Evolutionary conservation across 2,329 filamentous ascomycete species (phyloP).

Genomic region (Cadophora sp.): DNA sequence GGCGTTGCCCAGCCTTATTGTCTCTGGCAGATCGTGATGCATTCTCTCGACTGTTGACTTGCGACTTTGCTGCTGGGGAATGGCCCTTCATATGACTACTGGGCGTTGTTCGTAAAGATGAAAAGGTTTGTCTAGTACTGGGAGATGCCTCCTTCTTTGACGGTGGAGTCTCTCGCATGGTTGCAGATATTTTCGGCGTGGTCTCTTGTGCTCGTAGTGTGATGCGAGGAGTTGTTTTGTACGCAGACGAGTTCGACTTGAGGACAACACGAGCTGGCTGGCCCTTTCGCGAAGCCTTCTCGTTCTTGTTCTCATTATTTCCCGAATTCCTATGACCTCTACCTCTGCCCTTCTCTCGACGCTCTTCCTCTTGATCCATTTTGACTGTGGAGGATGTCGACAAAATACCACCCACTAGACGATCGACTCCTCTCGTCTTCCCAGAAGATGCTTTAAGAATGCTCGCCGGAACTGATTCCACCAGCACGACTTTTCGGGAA

Average conservation of each 20-base stretch:
- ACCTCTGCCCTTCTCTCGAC: background rate
- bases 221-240: slow-evolving; percentile 2
- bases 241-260: slow-evolving; percentile 1
- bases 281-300: slow-evolving; percentile 1
- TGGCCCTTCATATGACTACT: slow-evolving; percentile 3
- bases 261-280: slow-evolving; percentile 17
- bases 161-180: slow-evolving; percentile 3
- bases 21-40: background rate
- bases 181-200: background rate
- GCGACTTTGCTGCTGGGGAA: background rate
- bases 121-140: background rate
- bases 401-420: background rate
- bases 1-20: background rate
- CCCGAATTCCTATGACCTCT: slow-evolving; percentile 2
- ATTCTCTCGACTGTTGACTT: background rate
- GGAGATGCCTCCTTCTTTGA: background rate
- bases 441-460: slow-evolving; percentile 9
- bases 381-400: background rate
- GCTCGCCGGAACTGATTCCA: background rate
- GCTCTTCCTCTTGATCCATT: slow-evolving; percentile 6
- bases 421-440: background rate
- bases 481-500: background rate
- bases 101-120: slow-evolving; percentile 3
- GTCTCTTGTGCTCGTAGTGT: background rate
- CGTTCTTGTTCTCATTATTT: slow-evolving; percentile 9